Evolutionary conservation across 2,329 filamentous ascomycete species (phyloP).

Genomic region (Alternaria conjuncta): DNA sequence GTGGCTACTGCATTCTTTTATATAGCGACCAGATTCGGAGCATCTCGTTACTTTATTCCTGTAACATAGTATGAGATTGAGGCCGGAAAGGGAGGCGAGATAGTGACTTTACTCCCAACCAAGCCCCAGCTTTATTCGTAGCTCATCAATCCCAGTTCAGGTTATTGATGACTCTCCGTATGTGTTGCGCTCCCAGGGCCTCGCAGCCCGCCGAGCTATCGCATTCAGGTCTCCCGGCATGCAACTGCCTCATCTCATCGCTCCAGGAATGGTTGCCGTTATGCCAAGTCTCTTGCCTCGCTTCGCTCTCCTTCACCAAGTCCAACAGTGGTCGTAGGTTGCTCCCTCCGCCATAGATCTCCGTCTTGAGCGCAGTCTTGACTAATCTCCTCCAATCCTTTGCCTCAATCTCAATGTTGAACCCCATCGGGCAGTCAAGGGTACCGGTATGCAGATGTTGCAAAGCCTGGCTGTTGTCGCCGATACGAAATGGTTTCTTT

Average conservation of each 20-base stretch:
- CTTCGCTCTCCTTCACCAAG: slow-evolving; percentile 49
- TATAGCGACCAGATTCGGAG: too few species aligned
- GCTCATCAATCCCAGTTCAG: slow-evolving; percentile 21
- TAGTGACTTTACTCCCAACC: background rate
- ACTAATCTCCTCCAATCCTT: slow-evolving; percentile 53
- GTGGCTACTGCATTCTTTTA: too few species aligned
- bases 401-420: slow-evolving; percentile 53
- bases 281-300: slow-evolving; percentile 54
- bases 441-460: slow-evolving; percentile 53
- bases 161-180: slow-evolving; percentile 17
- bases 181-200: slow-evolving; percentile 21
- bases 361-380: slow-evolving; percentile 54
- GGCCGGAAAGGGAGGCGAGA: background rate
- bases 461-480: slow-evolving; percentile 49
- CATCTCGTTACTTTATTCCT: too few species aligned
- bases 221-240: slow-evolving; percentile 18
- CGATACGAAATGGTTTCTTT: slow-evolving; percentile 53
- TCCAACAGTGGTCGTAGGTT: slow-evolving; percentile 40
- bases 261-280: slow-evolving; percentile 10
- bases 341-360: slow-evolving; percentile 49
- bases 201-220: slow-evolving; percentile 14
- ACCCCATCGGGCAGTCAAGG: slow-evolving; percentile 52
- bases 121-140: too few species aligned
- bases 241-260: slow-evolving; percentile 30
- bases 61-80: background rate